Evolutionary conservation across 2,329 filamentous ascomycete genomes (phyloP).

Genomic region (Trichoderma sp.): DNA sequence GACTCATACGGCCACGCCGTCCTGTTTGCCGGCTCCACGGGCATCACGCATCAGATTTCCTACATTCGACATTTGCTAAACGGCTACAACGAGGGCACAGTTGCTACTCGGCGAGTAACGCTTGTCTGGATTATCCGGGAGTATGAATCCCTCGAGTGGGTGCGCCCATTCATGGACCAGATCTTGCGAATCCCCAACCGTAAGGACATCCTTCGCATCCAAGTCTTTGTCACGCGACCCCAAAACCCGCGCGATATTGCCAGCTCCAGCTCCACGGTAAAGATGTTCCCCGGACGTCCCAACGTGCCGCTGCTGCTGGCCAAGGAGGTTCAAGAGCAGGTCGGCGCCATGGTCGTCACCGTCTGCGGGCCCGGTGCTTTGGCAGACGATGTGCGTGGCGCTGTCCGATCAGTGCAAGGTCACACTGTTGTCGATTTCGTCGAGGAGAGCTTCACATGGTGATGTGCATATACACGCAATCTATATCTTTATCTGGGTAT

Average conservation of each 20-base stretch:
- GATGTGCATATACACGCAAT: conserved; percentile 22
- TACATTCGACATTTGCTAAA: conserved; percentile 76
- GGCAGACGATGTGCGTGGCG: conserved; percentile 70
- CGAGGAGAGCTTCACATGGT: conserved; percentile 74
- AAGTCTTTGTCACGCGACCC: conserved; percentile 87
- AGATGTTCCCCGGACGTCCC: conserved; percentile 88
- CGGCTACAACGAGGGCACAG: conserved; percentile 65
- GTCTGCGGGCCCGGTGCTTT: conserved; percentile 74
- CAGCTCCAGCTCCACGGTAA: conserved; percentile 73
- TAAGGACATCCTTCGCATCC: conserved; percentile 77
- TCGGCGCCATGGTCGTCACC: conserved; percentile 84
- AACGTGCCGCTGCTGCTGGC: conserved; percentile 76
- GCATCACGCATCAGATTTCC: conserved; percentile 92
- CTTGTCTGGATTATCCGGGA: conserved; percentile 93
- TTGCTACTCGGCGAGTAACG: conserved; percentile 76
- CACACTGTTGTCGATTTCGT: conserved; percentile 67
- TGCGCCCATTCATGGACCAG: conserved; percentile 76
- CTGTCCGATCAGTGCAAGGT: conserved; percentile 62
- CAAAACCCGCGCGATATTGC: conserved; percentile 78
- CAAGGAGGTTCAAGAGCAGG: conserved; percentile 76
- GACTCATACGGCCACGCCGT: conserved; percentile 90
- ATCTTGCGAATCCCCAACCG: conserved; percentile 76
- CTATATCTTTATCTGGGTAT: conserved; percentile 1
- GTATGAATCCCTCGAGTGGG: conserved; percentile 87
- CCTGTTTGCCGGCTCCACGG: conserved; percentile 87